Percentiles rank a stretch among this genome's conserved stretches.
phyloP scores from a whole-genome alignment of 148 eudicot genomes.

The Rhododendron molle region DNA sequence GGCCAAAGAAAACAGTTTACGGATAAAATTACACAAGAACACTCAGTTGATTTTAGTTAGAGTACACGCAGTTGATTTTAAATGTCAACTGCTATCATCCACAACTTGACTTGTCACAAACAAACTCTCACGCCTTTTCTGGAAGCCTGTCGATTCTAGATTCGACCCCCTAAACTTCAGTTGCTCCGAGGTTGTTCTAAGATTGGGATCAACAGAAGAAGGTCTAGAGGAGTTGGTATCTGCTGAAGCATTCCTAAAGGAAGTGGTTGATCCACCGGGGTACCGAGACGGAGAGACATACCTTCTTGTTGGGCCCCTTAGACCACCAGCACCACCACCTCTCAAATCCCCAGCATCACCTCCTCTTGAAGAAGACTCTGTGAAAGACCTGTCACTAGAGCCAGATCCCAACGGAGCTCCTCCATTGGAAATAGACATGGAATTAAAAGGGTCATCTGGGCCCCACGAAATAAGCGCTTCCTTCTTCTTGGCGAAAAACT shows the following conservation, averaged over 20 bases:
- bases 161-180: slow-evolving; percentile 72
- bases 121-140: slow-evolving; percentile 62
- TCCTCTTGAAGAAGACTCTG: slow-evolving; percentile 57
- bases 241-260: slow-evolving; percentile 45
- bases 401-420: slow-evolving; percentile 59
- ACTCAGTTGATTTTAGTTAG: background rate
- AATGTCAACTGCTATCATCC: slow-evolving; percentile 33
- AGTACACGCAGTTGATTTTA: slow-evolving; percentile 3
- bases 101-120: slow-evolving; percentile 35
- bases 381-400: slow-evolving; percentile 44
- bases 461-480: slow-evolving; percentile 92
- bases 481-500: slow-evolving; percentile 89
- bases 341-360: slow-evolving; percentile 60
- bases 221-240: slow-evolving; percentile 64
- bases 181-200: slow-evolving; percentile 52
- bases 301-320: slow-evolving; percentile 69
- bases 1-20: background rate
- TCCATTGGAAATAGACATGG: slow-evolving; percentile 38
- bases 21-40: background rate
- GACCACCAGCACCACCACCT: slow-evolving; percentile 32
- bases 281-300: slow-evolving; percentile 83
- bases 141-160: slow-evolving; percentile 56
- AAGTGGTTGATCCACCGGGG: slow-evolving; percentile 38
- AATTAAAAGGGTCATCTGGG: slow-evolving; percentile 76
- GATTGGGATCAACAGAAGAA: slow-evolving; percentile 55